Conservation (phyloP, 108 stramenopile genomes). For the Asterionellopsis glacialis region DNA sequence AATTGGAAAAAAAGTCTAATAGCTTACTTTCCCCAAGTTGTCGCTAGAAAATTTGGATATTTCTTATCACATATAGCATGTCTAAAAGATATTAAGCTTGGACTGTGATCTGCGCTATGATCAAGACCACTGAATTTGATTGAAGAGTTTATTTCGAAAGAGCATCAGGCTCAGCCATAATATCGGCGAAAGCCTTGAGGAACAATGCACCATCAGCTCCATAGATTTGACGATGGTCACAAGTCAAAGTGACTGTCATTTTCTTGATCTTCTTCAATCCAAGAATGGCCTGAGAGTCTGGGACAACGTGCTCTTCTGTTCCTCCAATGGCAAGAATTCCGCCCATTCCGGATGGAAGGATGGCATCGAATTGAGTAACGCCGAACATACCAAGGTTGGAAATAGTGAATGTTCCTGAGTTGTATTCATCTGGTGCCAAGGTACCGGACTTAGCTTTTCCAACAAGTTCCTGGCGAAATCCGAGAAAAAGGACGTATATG, state of each 20-base stretch:
- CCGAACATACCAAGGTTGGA: slow-evolving; percentile 99
- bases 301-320: slow-evolving; percentile 79
- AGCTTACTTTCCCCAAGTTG: too few relatives aligned
- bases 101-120: too few relatives aligned
- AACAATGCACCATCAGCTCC: slow-evolving; percentile 95
- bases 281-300: slow-evolving; percentile 61
- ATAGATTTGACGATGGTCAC: slow-evolving; percentile 97
- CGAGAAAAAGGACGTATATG: too few relatives aligned
- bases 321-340: slow-evolving; percentile 93
- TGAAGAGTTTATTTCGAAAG: too few relatives aligned
- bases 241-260: slow-evolving; percentile 96
- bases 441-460: slow-evolving; percentile 76
- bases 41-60: too few relatives aligned
- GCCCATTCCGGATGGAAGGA: slow-evolving; percentile 88
- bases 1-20: too few relatives aligned
- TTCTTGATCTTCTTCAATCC: slow-evolving; percentile 91
- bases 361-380: slow-evolving; percentile 92
- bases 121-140: too few relatives aligned
- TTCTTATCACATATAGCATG: too few relatives aligned
- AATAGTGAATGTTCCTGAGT: slow-evolving; percentile 94
- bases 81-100: too few relatives aligned
- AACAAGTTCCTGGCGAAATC: slow-evolving; percentile 64
- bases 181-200: slow-evolving; percentile 86
- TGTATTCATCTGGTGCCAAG: slow-evolving; percentile 91
- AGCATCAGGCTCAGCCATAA: slow-evolving; percentile 41